These are phyloP conservation scores for Cladobotryum mycophilum DNA, from an alignment of 2,329 filamentous ascomycete genomes.

Conservation along the genomic window DNA sequence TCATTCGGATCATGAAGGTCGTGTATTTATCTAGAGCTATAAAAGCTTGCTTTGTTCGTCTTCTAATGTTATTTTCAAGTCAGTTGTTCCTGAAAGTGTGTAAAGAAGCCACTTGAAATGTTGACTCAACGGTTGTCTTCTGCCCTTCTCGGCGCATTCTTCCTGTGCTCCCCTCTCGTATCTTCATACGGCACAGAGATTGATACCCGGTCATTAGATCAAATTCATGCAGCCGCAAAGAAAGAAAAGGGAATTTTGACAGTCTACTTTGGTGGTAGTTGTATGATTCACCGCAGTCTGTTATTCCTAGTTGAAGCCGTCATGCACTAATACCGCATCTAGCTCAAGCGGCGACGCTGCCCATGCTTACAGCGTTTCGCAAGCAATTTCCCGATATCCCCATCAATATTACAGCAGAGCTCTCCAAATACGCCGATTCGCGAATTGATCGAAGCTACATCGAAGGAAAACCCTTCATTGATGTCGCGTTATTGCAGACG, in stretches of 20 bases:
- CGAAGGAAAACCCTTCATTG: constrained; percentile 2
- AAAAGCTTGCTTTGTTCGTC: no score
- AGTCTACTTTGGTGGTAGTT: constrained; percentile 4
- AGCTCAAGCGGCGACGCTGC: constrained; percentile 3
- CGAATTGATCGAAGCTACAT: constrained; percentile 4
- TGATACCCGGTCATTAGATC: not conserved
- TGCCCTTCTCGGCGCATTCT: no score
- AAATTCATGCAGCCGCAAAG: not conserved
- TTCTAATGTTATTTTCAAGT: no score
- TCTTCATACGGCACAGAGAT: not conserved
- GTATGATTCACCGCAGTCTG: not conserved
- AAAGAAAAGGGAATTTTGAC: not conserved
- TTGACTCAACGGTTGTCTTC: no score
- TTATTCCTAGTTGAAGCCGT: no score
- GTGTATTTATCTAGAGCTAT: no score
- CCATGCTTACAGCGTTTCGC: constrained; percentile 3
- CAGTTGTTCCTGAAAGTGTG: no score
- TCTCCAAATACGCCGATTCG: constrained; percentile 6
- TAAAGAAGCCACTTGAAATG: no score
- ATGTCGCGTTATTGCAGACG: constrained; percentile 3
- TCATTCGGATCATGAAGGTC: no score
- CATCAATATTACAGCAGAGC: constrained; percentile 3
- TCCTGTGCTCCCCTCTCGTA: not conserved
- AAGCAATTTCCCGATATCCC: not conserved
- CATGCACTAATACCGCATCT: not conserved